A percentile compares a stretch with the other conserved stretches of the same genome.
Conservation (phyloP, 2,329 filamentous ascomycete genomes). For the Botrytis porri region DNA sequence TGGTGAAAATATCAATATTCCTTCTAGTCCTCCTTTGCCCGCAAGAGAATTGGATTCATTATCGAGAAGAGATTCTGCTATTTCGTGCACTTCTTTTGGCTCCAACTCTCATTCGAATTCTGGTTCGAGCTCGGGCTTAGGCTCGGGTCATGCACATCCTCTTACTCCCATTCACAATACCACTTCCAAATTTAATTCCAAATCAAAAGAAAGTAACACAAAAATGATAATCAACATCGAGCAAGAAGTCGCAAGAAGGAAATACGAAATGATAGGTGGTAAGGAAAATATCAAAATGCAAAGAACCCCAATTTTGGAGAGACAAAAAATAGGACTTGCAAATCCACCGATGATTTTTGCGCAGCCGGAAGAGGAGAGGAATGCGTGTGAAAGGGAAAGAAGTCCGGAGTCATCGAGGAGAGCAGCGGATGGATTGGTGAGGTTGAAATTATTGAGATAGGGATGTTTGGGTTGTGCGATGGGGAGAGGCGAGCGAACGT, state of each 20-base stretch:
- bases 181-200: not conserved
- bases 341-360: not conserved
- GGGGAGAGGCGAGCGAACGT: not conserved
- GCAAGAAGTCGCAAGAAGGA: not conserved
- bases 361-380: slow-evolving; percentile 1
- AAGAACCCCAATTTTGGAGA: not conserved
- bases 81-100: not conserved
- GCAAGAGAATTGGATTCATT: slow-evolving; percentile 5
- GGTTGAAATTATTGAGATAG: slow-evolving; percentile 24
- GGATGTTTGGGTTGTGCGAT: not conserved
- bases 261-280: not conserved
- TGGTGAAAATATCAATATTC: not conserved
- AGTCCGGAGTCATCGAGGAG: slow-evolving; percentile 43
- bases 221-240: not conserved
- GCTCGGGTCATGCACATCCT: not conserved
- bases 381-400: slow-evolving; percentile 9
- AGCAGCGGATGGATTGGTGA: slow-evolving; percentile 53
- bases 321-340: not conserved
- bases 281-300: not conserved
- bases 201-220: not conserved
- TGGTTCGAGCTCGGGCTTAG: not conserved
- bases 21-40: not conserved
- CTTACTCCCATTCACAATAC: not conserved
- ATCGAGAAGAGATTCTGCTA: not conserved
- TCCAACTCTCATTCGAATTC: not conserved